Evolutionary conservation across 805 yeast genomes (phyloP).

Genomic region (Yarrowia bubula): DNA sequence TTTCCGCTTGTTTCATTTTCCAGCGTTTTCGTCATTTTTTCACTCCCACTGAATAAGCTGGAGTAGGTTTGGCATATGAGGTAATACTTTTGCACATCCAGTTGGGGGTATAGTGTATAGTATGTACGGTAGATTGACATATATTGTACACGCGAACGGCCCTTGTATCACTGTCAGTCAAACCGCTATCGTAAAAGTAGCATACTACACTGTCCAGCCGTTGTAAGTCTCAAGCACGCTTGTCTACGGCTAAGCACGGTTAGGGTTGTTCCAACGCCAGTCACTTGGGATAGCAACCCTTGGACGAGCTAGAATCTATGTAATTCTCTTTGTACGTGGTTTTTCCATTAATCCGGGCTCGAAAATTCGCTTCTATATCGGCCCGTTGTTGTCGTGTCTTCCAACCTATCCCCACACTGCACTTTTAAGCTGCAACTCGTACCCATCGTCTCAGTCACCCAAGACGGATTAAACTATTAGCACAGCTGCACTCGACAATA

Average conservation of each 20-base stretch:
- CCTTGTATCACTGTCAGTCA: too few species aligned
- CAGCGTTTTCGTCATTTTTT: background rate
- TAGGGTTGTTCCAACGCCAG: background rate
- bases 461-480: conserved; percentile 16
- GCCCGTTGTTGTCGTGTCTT: background rate
- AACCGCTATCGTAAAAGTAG: too few species aligned
- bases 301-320: background rate
- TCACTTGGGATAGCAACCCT: conserved; percentile 15
- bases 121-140: background rate
- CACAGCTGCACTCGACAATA: conserved; percentile 20
- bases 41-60: background rate
- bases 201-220: too few species aligned
- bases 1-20: background rate
- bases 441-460: background rate
- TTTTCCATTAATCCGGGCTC: too few species aligned
- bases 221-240: too few species aligned
- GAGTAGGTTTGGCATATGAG: background rate
- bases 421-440: background rate
- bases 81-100: background rate
- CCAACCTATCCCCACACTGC: background rate
- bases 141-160: too few species aligned
- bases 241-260: background rate
- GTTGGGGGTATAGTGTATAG: too few species aligned
- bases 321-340: background rate
- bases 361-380: too few species aligned